Percentiles rank a stretch among this genome's conserved stretches.
Conservation (phyloP, 2,329 filamentous ascomycete species). For the Tolypocladium tropicale region DNA sequence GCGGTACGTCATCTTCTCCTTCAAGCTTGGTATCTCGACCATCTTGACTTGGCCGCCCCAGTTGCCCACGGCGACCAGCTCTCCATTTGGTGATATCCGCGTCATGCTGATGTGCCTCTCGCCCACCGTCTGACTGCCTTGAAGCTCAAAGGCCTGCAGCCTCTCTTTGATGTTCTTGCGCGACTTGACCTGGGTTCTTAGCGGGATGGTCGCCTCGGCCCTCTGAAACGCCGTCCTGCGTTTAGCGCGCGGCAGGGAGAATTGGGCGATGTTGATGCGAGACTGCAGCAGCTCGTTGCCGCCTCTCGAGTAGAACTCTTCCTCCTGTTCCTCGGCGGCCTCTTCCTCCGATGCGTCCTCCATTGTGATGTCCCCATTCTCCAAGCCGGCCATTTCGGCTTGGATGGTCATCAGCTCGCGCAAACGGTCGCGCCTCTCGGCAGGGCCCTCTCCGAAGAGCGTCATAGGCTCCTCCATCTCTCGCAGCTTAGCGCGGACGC, state of each 20-base stretch:
- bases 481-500: slow-evolving; percentile 70
- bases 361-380: slow-evolving; percentile 50
- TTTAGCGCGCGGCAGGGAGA: slow-evolving; percentile 74
- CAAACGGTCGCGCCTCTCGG: slow-evolving; percentile 76
- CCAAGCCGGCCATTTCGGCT: slow-evolving; percentile 48
- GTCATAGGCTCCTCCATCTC: slow-evolving; percentile 91
- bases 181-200: slow-evolving; percentile 87
- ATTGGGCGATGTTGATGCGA: slow-evolving; percentile 69
- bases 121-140: slow-evolving; percentile 85
- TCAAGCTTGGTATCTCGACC: slow-evolving; percentile 71
- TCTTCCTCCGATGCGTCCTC: slow-evolving; percentile 49
- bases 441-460: slow-evolving; percentile 81
- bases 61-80: slow-evolving; percentile 79
- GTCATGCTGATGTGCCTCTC: slow-evolving; percentile 88
- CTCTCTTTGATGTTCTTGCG: slow-evolving; percentile 81
- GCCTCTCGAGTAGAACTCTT: slow-evolving; percentile 92
- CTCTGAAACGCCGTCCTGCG: slow-evolving; percentile 68
- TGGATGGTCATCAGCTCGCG: slow-evolving; percentile 70
- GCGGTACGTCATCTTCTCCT: slow-evolving; percentile 63
- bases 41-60: slow-evolving; percentile 87
- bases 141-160: slow-evolving; percentile 75
- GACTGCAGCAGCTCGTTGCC: slow-evolving; percentile 63
- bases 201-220: slow-evolving; percentile 68
- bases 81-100: slow-evolving; percentile 76
- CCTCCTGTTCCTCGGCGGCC: slow-evolving; percentile 64